Conservation (phyloP, 1,284 basidiomycete genomes). For the Volvariella surrecta region DNA sequence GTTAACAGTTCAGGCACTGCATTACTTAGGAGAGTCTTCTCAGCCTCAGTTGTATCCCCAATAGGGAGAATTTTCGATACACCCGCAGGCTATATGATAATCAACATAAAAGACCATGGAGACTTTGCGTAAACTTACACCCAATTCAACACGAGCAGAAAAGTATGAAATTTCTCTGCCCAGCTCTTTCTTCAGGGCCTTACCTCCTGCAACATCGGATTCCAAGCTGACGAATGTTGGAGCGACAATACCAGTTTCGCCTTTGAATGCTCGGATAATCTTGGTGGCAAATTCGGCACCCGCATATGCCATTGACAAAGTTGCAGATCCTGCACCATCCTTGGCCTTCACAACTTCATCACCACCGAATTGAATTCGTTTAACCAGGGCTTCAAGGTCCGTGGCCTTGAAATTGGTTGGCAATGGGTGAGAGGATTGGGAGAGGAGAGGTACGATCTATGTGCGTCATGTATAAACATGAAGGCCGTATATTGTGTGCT, state of each 20-base stretch:
- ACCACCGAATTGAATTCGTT: slow-evolving; percentile 95
- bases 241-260: slow-evolving; percentile 80
- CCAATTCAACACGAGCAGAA: slow-evolving; percentile 78
- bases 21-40: slow-evolving; percentile 69
- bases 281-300: slow-evolving; percentile 81
- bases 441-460: slow-evolving; percentile 94
- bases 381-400: slow-evolving; percentile 56
- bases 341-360: slow-evolving; percentile 89
- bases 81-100: slow-evolving; percentile 53
- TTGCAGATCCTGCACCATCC: slow-evolving; percentile 86
- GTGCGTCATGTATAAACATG: neutral
- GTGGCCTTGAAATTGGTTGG: slow-evolving; percentile 42
- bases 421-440: slow-evolving; percentile 76
- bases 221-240: slow-evolving; percentile 83
- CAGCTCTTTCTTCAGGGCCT: slow-evolving; percentile 53
- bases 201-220: slow-evolving; percentile 68
- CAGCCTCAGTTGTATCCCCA: slow-evolving; percentile 64
- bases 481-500: neutral
- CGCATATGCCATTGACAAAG: slow-evolving; percentile 92
- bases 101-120: slow-evolving; percentile 2
- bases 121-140: slow-evolving; percentile 38
- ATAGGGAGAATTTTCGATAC: slow-evolving; percentile 76
- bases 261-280: slow-evolving; percentile 79
- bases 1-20: slow-evolving; percentile 74
- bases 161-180: slow-evolving; percentile 73